A percentile compares a stretch with the other conserved stretches of the same genome.
These are phyloP conservation scores for Streptanthus diversifolius DNA, from an alignment of 345 rosid genomes.

Conservation along the genomic window DNA sequence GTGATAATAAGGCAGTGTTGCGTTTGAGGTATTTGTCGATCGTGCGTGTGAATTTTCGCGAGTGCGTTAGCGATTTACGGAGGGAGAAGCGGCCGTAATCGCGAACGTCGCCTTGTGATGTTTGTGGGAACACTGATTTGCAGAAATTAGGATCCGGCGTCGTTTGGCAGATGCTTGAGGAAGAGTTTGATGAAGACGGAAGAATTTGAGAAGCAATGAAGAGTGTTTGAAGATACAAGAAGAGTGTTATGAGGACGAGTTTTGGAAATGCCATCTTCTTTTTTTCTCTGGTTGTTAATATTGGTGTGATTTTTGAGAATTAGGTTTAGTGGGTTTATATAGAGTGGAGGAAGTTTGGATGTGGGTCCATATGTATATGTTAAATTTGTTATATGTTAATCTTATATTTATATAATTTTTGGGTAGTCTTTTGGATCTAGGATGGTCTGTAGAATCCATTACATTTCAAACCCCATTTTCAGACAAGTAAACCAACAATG, in stretches of 20 bases:
- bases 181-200: slow-evolving; percentile 29
- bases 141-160: slow-evolving; percentile 69
- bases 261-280: slow-evolving; percentile 12
- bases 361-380: neutral
- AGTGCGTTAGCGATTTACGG: slow-evolving; percentile 54
- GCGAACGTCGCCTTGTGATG: slow-evolving; percentile 44
- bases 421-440: no score
- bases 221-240: slow-evolving; percentile 34
- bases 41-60: slow-evolving; percentile 48
- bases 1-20: slow-evolving; percentile 37
- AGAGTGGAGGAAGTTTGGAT: slow-evolving; percentile 20
- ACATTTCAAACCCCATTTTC: no score
- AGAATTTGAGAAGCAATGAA: slow-evolving; percentile 29
- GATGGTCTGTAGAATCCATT: no score
- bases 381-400: no score
- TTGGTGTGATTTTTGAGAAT: slow-evolving; percentile 12
- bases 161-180: slow-evolving; percentile 44
- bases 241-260: slow-evolving; percentile 17
- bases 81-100: slow-evolving; percentile 54
- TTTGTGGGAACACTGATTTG: slow-evolving; percentile 53
- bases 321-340: slow-evolving; percentile 26
- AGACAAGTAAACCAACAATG: no score
- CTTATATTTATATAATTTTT: no score
- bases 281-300: neutral
- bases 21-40: slow-evolving; percentile 54